phyloP scores from a whole-genome alignment of 495 filamentous ascomycete species.

The Penicillium psychrofluorescens region DNA sequence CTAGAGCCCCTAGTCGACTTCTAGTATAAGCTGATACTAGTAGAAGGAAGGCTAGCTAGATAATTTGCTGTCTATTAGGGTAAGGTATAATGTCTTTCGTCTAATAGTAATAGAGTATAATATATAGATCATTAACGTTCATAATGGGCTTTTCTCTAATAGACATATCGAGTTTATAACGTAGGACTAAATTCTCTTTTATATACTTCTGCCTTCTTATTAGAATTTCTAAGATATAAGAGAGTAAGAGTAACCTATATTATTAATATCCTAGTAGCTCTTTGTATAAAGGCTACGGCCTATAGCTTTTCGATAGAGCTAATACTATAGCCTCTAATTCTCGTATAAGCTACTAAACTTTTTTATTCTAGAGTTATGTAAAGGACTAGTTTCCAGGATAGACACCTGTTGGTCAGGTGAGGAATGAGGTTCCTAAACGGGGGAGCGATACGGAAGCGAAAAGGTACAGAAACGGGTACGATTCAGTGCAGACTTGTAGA shows the following conservation, averaged over 20 bases:
- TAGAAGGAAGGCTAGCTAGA: constrained; percentile 8
- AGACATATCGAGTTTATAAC: constrained; percentile 7
- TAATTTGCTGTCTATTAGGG: constrained; percentile 6
- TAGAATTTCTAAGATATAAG: background rate
- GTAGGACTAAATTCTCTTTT: constrained; percentile 3
- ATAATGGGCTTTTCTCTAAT: constrained; percentile 8
- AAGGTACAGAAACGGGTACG: too few relatives aligned
- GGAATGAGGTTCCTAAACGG: too few relatives aligned
- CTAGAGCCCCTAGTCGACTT: constrained; percentile 5
- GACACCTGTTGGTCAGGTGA: too few relatives aligned
- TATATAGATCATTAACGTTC: constrained; percentile 10
- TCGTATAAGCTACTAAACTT: constrained; percentile 5
- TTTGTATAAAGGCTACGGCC: constrained; percentile 6
- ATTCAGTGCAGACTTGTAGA: too few relatives aligned
- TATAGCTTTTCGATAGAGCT: constrained; percentile 8
- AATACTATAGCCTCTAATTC: constrained; percentile 4
- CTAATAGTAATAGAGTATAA: constrained; percentile 8
- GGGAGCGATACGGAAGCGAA: too few relatives aligned
- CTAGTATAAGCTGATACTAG: constrained; percentile 6
- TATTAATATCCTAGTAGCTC: background rate
- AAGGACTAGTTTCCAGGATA: too few relatives aligned
- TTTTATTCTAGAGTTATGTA: constrained; percentile 2
- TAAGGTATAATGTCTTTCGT: constrained; percentile 4
- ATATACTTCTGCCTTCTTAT: constrained; percentile 3
- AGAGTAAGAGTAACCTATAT: background rate